Evolutionary conservation across 768 basidiomycete genomes (phyloP), one percentile per base, ranked within the genome.

Genomic region (Kwoniella dejecticola): DNA sequence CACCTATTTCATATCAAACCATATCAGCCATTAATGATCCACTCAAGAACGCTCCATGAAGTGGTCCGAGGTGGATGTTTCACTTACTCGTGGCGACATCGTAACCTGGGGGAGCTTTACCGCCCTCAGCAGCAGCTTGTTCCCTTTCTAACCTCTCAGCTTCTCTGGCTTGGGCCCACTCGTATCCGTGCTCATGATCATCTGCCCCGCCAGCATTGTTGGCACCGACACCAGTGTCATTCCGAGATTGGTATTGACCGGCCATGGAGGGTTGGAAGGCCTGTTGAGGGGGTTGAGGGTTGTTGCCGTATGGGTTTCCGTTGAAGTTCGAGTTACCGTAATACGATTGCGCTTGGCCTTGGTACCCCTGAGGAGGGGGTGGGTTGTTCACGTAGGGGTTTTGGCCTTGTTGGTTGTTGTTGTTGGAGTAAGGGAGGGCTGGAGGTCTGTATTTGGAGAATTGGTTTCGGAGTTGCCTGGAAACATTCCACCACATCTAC

Each of bases 141-240:
- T 68, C 68, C 42, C 62, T 55, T 66, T 78, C 73, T 24, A 72
- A 42, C 36, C 68, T 44, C 38, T 66, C 69, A n/a, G 67, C 62
- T 46, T 76, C 72, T 59, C 71, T 67, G 2, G 71, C 73, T 56
- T 73, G 71, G 55, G 71, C 70, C 64, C 73, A 77, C 48, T 73
- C 72, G 64, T 75, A 79, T 33, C 78, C 77, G 29, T 69, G 66
- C 57, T 78, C 71, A 57, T 72, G 72, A 13, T 60, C 63, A 19
- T 41, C 56, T n/a, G 49, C 55, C 21, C 48, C 52, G 11, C 11
- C 48, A 21, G n/a, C n/a, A n/a, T n/a, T n/a, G n/a, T 40, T 30
- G 17, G 21, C 49, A 11, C 31, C 42, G 42, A 33, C 53, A 24
- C 33, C 55, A 31, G 23, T 50, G 17, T 53, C 50, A 26, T 63